Base-by-base conservation (phyloP, 1,284 basidiomycete genomes). In the Bjerkandera adusta region DNA sequence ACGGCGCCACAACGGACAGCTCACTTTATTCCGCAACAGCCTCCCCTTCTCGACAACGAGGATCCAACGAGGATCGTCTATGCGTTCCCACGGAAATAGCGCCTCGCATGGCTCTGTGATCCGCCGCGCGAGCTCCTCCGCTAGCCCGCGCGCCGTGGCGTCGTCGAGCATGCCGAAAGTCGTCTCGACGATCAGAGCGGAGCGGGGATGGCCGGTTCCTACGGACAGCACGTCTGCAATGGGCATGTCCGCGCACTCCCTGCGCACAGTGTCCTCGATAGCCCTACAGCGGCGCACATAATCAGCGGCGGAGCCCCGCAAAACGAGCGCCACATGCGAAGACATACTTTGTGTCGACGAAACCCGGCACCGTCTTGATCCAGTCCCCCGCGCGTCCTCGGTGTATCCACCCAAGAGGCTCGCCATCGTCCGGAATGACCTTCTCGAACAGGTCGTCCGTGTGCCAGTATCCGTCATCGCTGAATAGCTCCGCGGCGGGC, bases 331-430 rank as follows among this genome's bases (percentile, higher is more conserved):
- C 27, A 30, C 22, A 40, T 3, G 38, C 12, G 26, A 40, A 27
- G 25, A 44, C 48, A 25, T 22, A 55, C 54, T 49, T 52, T 1
- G 54, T 55, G 45, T 55, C 50, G 24, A 41, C 29, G 41, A 55
- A 51, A 11, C 54, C 54, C 21, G 22, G 27, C 8, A 47, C 32
- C 22, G 47, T 47, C 45, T 52, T 52, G 48, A 55, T 48, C 51
- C 54, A 53, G 43, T 55, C 54, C 5, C 49, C 51, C 3, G 49
- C 43, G 22, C 54, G 54, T 1, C 54, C 51, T 26, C 49, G 49
- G 36, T 55, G 48, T 4, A 49, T 43, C 36, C 43, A 55, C 12
- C 54, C 54, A 33, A 47, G 49, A 3, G 37, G n/a, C 13, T 11
- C 37, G 22, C 13, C 7, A 12, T 27, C 37, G 21, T 12, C 7